Evolutionary conservation across 2,329 filamentous ascomycete species (phyloP), one percentile per base, ranked within the genome.

Genomic region (Endoconidiophora laricicola): DNA sequence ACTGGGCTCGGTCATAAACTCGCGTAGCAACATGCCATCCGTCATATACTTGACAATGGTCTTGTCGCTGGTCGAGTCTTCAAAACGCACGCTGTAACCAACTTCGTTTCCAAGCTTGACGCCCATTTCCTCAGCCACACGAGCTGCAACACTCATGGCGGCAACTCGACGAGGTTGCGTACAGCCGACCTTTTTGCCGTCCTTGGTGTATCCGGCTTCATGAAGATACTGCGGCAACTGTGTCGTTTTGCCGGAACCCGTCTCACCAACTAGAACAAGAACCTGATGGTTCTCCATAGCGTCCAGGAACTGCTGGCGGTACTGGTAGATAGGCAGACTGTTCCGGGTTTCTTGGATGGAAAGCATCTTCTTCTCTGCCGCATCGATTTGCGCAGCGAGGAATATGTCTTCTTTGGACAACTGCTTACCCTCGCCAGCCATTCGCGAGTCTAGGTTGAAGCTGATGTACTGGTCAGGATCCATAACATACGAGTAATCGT

Each of bases 41-140:
- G 91, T 98, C 83, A 94, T 90, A 65, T 94, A 96, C 64, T 94
- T 93, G 49, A 98, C 67, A 6, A 90, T 71, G 0, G 91, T 96
- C 66, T 94, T 93, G 59, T 94, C 86, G 61, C 79, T 86, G 0
- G 87, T 94, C 55, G 81, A 80, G 63, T 95, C 86, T 61, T 98
- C 91, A 58, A 96, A 98, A 54, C 91, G 83, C 57, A 98, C 94
- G 0, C 82, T 81, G 62, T 95, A 98, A 14, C 91, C 91, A 23
- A 96, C 90, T 60, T 95, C 86, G 55, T 86, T 83, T 1, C 91
- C 91, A 9, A 96, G 68, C 62, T 90, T 88, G 53, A 86, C 82
- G 0, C 84, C 87, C 68, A 94, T 84, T 62, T 98, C 91, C 50
- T 96, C 88, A 0, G 90, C 86, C 2, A 98, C 91, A 71, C 91